phyloP scores from a whole-genome alignment of 2,329 filamentous ascomycete species.

The Epichloe sp. region DNA sequence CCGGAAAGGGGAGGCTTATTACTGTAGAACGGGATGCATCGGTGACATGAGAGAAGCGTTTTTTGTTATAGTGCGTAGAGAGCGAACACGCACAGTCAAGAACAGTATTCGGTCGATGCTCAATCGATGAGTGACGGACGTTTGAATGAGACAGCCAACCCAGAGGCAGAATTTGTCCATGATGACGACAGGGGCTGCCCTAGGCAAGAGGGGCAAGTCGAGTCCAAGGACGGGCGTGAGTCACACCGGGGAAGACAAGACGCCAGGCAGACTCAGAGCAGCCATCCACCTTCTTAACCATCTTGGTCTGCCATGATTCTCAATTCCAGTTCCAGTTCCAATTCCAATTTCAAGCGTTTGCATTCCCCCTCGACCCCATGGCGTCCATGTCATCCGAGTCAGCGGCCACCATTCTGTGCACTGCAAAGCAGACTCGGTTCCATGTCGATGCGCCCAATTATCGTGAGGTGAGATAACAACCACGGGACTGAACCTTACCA shows the following conservation, averaged over 20 bases:
- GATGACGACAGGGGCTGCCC: too few relatives aligned
- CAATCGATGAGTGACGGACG: conserved; percentile 5
- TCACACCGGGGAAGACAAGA: too few relatives aligned
- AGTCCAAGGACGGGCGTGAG: too few relatives aligned
- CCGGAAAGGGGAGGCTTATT: conserved; percentile 35
- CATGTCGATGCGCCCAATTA: conserved; percentile 42
- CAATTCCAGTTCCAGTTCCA: not conserved
- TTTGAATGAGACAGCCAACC: too few relatives aligned
- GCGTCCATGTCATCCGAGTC: conserved; percentile 37
- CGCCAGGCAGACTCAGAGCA: too few relatives aligned
- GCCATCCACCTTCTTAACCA: too few relatives aligned
- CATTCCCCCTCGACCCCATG: conserved; percentile 18
- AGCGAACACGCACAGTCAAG: conserved; percentile 11
- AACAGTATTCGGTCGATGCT: conserved; percentile 29
- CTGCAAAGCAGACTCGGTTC: conserved; percentile 55
- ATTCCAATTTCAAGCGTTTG: not conserved
- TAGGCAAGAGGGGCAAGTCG: too few relatives aligned
- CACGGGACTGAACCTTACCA: too few relatives aligned
- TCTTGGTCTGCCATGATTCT: too few relatives aligned
- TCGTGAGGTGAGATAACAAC: conserved; percentile 34
- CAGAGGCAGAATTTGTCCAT: too few relatives aligned
- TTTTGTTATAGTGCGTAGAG: too few relatives aligned
- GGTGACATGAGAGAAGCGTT: not conserved
- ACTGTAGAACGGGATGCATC: conserved; percentile 31
- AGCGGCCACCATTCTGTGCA: conserved; percentile 43